Evolutionary conservation across 441 rosid genomes (phyloP), one percentile per base, ranked within the genome.

Genomic region (Isatis lusitanica): DNA sequence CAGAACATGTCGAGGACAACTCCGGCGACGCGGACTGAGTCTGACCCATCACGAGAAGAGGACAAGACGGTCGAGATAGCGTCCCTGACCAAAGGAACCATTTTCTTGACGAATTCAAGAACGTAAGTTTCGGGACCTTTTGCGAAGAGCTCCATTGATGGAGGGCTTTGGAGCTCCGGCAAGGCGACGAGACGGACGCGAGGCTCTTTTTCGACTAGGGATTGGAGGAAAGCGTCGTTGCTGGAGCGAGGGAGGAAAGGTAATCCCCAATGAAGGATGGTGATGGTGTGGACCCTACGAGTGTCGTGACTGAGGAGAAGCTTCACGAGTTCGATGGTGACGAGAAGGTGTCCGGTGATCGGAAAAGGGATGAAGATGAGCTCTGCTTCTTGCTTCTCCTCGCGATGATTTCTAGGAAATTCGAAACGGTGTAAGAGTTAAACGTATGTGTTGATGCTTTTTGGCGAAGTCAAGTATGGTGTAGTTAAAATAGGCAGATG

Each of bases 331-430:
- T 85, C 85, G 0, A 85, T 46, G 36, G 82, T 74, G 0, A 86
- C 77, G 13, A 74, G 73, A 21, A 80, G 11, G 82, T 90, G 90
- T 42, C 88, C 86, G 3, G 71, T 56, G 16, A 68, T 75, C 0
- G 90, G 84, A 0, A 56, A 35, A 18, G 89, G 85, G 33, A 86
- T 16, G 56, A 85, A 81, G 13, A 87, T 78, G n/a, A 86, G 80
- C 73, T 85, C 73, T 38, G 56, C 82, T 28, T 71, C 71, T 70
- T 78, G 73, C 71, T 67, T 62, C 81, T 5, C 73, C 73, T 58
- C n/a, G n/a, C 12, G 51, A 12, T 53, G 10, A 6, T 55, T 30
- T 7, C 39, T 17, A 0, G 16, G 63, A 36, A 17, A 59, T 9
- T 33, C 42, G 16, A 15, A 30, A 51, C 6, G 35, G 35, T 31